Percentiles rank a stretch among this genome's conserved stretches.
These are phyloP conservation scores for Calonectria multiphialidica DNA, from an alignment of 2,329 filamentous ascomycete species.

Conservation along the genomic window DNA sequence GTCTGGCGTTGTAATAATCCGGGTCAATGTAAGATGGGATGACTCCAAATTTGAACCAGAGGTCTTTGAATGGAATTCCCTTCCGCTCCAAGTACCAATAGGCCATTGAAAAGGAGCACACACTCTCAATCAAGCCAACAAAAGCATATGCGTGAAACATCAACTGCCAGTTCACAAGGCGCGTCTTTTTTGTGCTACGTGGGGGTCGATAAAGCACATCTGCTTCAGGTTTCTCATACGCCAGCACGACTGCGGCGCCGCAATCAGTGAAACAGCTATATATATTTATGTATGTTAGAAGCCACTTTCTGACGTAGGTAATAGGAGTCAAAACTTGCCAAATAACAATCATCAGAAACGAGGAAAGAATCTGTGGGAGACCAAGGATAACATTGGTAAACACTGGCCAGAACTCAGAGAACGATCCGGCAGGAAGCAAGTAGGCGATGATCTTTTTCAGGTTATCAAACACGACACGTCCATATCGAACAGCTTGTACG, in stretches of 20 bases:
- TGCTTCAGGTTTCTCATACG: conserved; percentile 82
- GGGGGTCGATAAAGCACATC: conserved; percentile 79
- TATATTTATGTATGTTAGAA: conserved; percentile 6
- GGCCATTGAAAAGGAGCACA: conserved; percentile 72
- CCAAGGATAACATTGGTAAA: conserved; percentile 80
- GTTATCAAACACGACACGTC: conserved; percentile 82
- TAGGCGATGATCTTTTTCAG: conserved; percentile 80
- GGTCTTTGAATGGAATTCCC: conserved; percentile 72
- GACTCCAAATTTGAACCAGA: conserved; percentile 78
- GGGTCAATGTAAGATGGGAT: conserved; percentile 62
- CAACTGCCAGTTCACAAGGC: conserved; percentile 79
- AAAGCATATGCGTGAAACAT: conserved; percentile 80
- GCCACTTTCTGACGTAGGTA: neutral
- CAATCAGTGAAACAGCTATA: conserved; percentile 80
- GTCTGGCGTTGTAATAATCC: conserved; percentile 64
- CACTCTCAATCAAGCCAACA: conserved; percentile 73
- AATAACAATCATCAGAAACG: conserved; percentile 79
- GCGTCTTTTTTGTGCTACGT: conserved; percentile 75
- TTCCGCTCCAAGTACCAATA: conserved; percentile 74
- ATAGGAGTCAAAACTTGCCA: conserved; percentile 55
- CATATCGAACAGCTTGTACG: conserved; percentile 78
- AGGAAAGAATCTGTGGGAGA: conserved; percentile 78
- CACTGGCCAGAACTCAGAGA: conserved; percentile 81
- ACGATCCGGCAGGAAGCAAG: conserved; percentile 78
- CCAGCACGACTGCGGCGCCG: conserved; percentile 77